phyloP scores from a whole-genome alignment of 495 filamentous ascomycete genomes.

The Oleoguttula mirabilis region DNA sequence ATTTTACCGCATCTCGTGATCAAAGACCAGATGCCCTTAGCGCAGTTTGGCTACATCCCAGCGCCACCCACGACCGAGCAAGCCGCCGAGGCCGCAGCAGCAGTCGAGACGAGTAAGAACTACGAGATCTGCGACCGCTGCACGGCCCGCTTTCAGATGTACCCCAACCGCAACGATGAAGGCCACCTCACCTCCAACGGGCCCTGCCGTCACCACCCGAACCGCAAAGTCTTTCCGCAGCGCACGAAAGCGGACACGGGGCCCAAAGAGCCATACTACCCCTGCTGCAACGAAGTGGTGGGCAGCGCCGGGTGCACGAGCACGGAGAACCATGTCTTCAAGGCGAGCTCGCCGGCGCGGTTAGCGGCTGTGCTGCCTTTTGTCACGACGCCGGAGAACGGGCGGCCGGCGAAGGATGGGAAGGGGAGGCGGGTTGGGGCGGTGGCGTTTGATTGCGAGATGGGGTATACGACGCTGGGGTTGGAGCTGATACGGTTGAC shows the following conservation, averaged over 20 bases:
- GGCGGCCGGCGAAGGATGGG: constrained; percentile 6
- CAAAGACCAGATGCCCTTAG: constrained; percentile 42
- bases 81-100: constrained; percentile 49
- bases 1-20: constrained; percentile 49
- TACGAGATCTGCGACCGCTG: constrained; percentile 89
- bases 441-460: constrained; percentile 89
- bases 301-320: constrained; percentile 63
- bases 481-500: constrained; percentile 84
- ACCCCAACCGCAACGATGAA: constrained; percentile 73
- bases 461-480: constrained; percentile 83
- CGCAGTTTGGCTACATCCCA: constrained; percentile 62
- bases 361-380: constrained; percentile 72
- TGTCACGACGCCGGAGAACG: constrained; percentile 49
- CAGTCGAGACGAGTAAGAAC: constrained; percentile 51
- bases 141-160: constrained; percentile 75
- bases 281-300: constrained; percentile 64
- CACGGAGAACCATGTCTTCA: constrained; percentile 71
- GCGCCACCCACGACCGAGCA: constrained; percentile 47
- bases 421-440: constrained; percentile 34
- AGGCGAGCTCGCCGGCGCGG: constrained; percentile 59
- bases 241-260: constrained; percentile 35
- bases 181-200: constrained; percentile 69
- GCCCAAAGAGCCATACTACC: constrained; percentile 45
- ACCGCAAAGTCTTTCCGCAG: constrained; percentile 44
- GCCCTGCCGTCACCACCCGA: constrained; percentile 65